Percentiles rank a stretch among this genome's conserved stretches.
Conservation (phyloP, 495 filamentous ascomycete genomes). For the Astrocystis sublimbata region DNA sequence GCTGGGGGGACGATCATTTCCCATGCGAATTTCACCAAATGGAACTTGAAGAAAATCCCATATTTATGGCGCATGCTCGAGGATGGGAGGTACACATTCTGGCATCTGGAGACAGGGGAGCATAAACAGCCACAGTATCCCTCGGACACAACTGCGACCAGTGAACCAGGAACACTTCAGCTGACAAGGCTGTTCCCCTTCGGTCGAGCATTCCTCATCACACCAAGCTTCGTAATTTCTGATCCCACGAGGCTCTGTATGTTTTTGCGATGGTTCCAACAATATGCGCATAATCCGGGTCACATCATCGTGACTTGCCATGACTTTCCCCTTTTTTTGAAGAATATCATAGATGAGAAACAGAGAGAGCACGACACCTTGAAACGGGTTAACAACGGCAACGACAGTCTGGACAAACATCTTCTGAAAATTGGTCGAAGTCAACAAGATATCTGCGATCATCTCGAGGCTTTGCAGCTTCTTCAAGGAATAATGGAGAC, state of each 20-base stretch:
- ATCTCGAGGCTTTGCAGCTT: slow-evolving; percentile 25
- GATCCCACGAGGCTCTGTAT: slow-evolving; percentile 51
- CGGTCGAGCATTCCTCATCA: slow-evolving; percentile 60
- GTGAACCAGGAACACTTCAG: slow-evolving; percentile 33
- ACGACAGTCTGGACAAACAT: slow-evolving; percentile 19
- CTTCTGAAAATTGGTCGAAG: slow-evolving; percentile 17
- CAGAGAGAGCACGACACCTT: slow-evolving; percentile 32
- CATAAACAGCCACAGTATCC: slow-evolving; percentile 28
- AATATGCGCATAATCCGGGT: slow-evolving; percentile 27
- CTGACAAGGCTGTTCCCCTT: slow-evolving; percentile 58
- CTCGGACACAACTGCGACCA: slow-evolving; percentile 16
- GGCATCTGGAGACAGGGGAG: slow-evolving; percentile 29
- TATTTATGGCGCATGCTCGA: slow-evolving; percentile 22
- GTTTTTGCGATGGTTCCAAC: slow-evolving; percentile 60
- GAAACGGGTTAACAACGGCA: slow-evolving; percentile 1
- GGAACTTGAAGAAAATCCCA: slow-evolving; percentile 18
- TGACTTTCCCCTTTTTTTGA: slow-evolving; percentile 45
- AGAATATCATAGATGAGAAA: slow-evolving; percentile 43
- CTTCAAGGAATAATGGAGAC: slow-evolving; percentile 25
- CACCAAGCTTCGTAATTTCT: slow-evolving; percentile 60
- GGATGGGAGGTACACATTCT: slow-evolving; percentile 29
- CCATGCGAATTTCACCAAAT: slow-evolving; percentile 28
- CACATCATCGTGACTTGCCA: slow-evolving; percentile 34
- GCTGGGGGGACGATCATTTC: slow-evolving; percentile 31
- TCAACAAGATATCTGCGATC: slow-evolving; percentile 24